Base-by-base conservation (phyloP, 495 filamentous ascomycete genomes). In the Filosporella fistucella region DNA sequence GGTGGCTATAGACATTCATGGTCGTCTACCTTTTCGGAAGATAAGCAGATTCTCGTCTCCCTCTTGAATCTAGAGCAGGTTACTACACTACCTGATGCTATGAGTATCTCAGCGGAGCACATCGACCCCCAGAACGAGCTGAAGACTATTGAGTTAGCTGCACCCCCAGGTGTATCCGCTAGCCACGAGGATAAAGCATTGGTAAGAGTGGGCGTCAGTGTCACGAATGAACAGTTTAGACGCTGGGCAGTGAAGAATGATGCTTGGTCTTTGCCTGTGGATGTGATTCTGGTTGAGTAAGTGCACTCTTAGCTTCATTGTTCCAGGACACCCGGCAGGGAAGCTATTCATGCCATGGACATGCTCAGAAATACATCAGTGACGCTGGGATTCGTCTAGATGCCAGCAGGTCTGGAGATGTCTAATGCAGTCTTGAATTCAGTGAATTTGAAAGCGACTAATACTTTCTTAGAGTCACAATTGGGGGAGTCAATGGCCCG, bases 201-300 rank as follows among this genome's bases (percentile, higher is more conserved):
- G 16, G 65, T 64, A 8, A 58, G 73, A 14, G 52, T 78, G 11
- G 74, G 74, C 8, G 66, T 57, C 11, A 60, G 66, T 1, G 66
- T 70, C 0, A 75, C 74, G 1, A 77, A 72, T 48, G 74, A 78
- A 47, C 63, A 68, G 24, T 67, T 78, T 22, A 55, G 74, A 20
- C 59, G 71, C 12, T 78, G 74, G 72, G 58, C 65, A 2, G 60
- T 75, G 35, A 49, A 54, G 7, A 63, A 68, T 26, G 58, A 71
- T 14, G 55, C 56, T 1, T 74, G 67, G 61, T 59, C 66, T 4
- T 49, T 76, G 4, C 68, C 74, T 1, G 51, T 70, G 4, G 70
- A 78, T 51, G 69, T 74, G 7, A 69, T 78, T 35, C 61, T 78
- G 40, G 74, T 77, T 6, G 74, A 78, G 63, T 67, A 35, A 44